Evolutionary conservation across 306 rosid species (phyloP).

Genomic region (Crotalaria pallida): DNA sequence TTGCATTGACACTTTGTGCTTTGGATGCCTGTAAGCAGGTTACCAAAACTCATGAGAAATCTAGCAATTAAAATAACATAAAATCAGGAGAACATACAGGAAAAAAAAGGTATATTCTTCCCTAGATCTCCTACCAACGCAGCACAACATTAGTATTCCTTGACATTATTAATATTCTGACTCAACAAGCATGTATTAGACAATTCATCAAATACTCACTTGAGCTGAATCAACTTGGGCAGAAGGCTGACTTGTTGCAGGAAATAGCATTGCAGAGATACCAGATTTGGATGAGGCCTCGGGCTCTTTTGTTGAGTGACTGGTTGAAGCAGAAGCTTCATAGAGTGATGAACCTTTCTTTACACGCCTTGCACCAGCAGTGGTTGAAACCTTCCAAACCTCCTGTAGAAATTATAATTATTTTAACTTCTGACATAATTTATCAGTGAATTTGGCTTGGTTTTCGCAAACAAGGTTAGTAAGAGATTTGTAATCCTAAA

Average conservation of each 20-base stretch:
- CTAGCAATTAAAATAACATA: conserved; percentile 9
- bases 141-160: conserved; percentile 2
- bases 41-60: conserved; percentile 20
- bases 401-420: conserved; percentile 52
- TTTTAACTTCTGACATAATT: conserved; percentile 7
- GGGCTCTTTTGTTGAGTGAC: conserved; percentile 57
- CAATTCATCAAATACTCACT: conserved; percentile 46
- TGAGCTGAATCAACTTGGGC: conserved; percentile 49
- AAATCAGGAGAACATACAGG: not conserved
- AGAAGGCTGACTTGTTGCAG: conserved; percentile 48
- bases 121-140: conserved; percentile 19
- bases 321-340: conserved; percentile 59
- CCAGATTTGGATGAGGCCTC: conserved; percentile 60
- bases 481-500: conserved; percentile 23
- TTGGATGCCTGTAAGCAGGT: conserved; percentile 59
- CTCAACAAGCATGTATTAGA: conserved; percentile 21
- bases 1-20: conserved; percentile 42
- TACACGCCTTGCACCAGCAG: conserved; percentile 89
- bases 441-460: conserved; percentile 7
- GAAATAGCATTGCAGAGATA: conserved; percentile 39
- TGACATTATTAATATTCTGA: conserved; percentile 5
- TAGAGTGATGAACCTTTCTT: conserved; percentile 59
- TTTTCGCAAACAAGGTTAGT: not conserved
- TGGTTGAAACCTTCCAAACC: conserved; percentile 96
- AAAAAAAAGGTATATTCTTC: not conserved